Conservation (phyloP, 768 basidiomycete species). For the Galerina marginata region DNA sequence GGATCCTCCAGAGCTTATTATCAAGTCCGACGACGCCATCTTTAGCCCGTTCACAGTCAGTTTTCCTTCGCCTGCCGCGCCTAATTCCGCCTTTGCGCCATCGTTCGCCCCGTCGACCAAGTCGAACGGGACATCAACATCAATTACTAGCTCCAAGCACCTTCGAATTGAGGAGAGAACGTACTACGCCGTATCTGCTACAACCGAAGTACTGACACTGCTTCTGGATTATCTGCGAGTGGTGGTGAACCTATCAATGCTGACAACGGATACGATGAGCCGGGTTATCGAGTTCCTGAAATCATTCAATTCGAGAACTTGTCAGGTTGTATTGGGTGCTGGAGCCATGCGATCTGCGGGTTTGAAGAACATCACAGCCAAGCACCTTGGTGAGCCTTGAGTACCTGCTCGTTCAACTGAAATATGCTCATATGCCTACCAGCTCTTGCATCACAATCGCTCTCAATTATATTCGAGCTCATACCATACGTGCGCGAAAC, state of each 20-base stretch:
- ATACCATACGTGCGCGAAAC: conserved; percentile 96
- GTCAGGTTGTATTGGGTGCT: conserved; percentile 97
- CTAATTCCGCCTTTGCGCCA: conserved; percentile 16
- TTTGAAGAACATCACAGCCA: conserved; percentile 97
- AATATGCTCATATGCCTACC: conserved; percentile 17
- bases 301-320: conserved; percentile 96
- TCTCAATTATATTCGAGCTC: conserved; percentile 92
- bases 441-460: conserved; percentile 95
- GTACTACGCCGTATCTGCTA: conserved; percentile 89
- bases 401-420: background rate
- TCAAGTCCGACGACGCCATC: conserved; percentile 36
- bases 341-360: conserved; percentile 99
- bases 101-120: conserved; percentile 6
- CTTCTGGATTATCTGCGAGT: conserved; percentile 87
- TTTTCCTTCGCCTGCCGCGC: conserved; percentile 18
- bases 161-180: conserved; percentile 81
- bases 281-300: conserved; percentile 95
- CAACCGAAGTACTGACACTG: conserved; percentile 71
- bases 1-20: conserved; percentile 74
- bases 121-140: conserved; percentile 8
- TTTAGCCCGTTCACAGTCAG: conserved; percentile 26
- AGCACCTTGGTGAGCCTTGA: conserved; percentile 75
- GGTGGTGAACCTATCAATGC: conserved; percentile 83
- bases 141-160: conserved; percentile 52
- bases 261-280: conserved; percentile 96